Percentiles rank a stretch among this genome's conserved stretches.
Evolutionary conservation across 2,329 filamentous ascomycete genomes (phyloP).

Genomic region (Samsoniella hepiali): DNA sequence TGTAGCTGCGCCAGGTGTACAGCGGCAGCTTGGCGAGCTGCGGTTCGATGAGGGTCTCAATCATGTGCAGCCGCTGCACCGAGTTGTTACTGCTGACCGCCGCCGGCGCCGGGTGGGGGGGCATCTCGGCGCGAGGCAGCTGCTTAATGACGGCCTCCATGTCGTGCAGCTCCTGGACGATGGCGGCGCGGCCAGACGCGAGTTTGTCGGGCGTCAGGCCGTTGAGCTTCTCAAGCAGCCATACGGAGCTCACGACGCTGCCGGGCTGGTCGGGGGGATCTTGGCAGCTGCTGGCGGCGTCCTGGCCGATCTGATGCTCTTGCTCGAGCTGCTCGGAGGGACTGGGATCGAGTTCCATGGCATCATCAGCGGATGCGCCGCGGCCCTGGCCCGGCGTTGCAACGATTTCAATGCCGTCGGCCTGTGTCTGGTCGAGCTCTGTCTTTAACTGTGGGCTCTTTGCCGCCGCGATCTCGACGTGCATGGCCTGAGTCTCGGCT

Average conservation of each 20-base stretch:
- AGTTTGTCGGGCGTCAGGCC: neutral
- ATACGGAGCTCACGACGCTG: neutral
- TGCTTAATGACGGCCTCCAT: neutral
- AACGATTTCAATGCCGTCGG: neutral
- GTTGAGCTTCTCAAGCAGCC: neutral
- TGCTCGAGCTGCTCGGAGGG: neutral
- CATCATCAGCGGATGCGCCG: constrained; percentile 1
- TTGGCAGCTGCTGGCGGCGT: neutral
- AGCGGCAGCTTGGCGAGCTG: constrained; percentile 23
- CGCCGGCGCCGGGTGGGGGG: neutral
- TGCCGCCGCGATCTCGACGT: neutral
- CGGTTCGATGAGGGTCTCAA: neutral
- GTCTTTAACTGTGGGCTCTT: neutral
- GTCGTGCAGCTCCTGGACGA: neutral
- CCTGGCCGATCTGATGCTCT: constrained; percentile 1
- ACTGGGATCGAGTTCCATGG: constrained; percentile 1
- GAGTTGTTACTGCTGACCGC: neutral
- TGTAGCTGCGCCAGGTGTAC: constrained; percentile 25
- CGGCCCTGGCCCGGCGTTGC: neutral
- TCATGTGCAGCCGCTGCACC: neutral
- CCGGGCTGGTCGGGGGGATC: neutral
- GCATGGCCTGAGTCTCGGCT: neutral
- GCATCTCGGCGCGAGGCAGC: neutral
- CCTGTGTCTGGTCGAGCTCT: neutral
- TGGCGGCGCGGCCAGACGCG: neutral